Conservation (phyloP, 768 basidiomycete genomes). For the Pleurotus salmoneostramineus region DNA sequence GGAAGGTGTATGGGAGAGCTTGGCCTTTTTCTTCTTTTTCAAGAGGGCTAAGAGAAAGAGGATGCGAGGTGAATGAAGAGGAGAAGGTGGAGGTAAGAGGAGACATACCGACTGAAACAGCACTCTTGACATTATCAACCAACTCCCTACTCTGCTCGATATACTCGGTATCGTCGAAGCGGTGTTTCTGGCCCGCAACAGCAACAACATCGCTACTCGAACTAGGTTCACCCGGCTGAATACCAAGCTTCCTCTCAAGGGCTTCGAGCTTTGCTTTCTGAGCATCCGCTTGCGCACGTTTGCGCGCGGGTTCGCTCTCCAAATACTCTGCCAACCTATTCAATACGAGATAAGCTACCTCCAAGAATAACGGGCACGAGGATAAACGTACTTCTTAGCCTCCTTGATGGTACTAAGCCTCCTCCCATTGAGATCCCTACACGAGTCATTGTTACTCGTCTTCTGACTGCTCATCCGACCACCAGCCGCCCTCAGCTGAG, state of each 20-base stretch:
- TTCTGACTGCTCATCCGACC: constrained; percentile 97
- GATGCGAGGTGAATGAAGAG: constrained; percentile 13
- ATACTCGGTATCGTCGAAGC: constrained; percentile 90
- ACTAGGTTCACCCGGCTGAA: constrained; percentile 20
- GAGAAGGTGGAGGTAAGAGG: constrained; percentile 17
- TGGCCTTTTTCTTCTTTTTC: constrained; percentile 76
- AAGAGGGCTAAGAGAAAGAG: constrained; percentile 46
- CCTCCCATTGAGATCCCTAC: constrained; percentile 87
- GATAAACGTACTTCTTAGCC: too few species aligned
- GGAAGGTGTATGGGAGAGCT: constrained; percentile 31
- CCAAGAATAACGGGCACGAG: too few species aligned
- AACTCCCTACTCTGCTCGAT: constrained; percentile 89
- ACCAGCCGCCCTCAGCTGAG: constrained; percentile 93
- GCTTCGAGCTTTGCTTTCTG: constrained; percentile 80
- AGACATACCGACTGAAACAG: constrained; percentile 72
- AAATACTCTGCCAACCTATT: constrained; percentile 82
- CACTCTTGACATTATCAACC: constrained; percentile 87
- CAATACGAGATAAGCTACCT: not conserved
- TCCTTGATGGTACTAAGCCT: constrained; percentile 93
- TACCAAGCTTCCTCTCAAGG: constrained; percentile 80
- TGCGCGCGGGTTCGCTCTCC: constrained; percentile 77
- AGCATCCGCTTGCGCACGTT: constrained; percentile 73
- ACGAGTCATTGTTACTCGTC: constrained; percentile 93
- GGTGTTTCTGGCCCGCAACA: constrained; percentile 74
- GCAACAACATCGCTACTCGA: constrained; percentile 25